These are phyloP conservation scores for Trebouxia sp. DNA, from an alignment of 139 green algal genomes.

Conservation along the genomic window DNA sequence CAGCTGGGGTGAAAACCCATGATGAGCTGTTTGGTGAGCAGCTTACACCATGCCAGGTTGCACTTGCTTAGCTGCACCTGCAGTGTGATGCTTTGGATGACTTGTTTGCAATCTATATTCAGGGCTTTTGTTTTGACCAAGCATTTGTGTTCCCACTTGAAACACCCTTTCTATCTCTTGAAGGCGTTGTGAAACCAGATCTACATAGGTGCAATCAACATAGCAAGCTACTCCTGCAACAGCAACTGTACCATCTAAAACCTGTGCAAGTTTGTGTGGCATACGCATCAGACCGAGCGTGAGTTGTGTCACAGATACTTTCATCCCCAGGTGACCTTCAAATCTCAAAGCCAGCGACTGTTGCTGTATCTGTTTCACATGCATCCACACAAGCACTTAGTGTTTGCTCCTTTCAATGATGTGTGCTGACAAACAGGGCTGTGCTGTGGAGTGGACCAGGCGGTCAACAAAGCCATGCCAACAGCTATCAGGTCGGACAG, in stretches of 20 bases:
- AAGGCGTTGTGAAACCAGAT: not conserved
- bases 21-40: not conserved
- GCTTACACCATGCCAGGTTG: not conserved
- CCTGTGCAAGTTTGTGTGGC: too few species aligned
- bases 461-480: constrained; percentile 39
- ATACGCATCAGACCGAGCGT: too few species aligned
- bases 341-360: not conserved
- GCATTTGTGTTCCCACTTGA: not conserved
- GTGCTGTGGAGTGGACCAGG: constrained; percentile 35
- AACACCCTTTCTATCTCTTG: not conserved
- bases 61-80: not conserved
- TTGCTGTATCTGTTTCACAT: not conserved
- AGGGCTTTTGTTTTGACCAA: not conserved
- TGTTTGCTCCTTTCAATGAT: not conserved
- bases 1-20: not conserved
- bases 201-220: not conserved
- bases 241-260: too few species aligned
- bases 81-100: too few species aligned
- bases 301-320: too few species aligned
- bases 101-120: not conserved
- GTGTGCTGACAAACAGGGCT: constrained; percentile 41
- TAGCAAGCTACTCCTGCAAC: too few species aligned
- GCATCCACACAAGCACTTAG: not conserved
- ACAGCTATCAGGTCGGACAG: constrained; percentile 37
- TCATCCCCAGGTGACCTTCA: not conserved